phyloP scores from a whole-genome alignment of 2,329 filamentous ascomycete species.

The Xylariaceae sp. region DNA sequence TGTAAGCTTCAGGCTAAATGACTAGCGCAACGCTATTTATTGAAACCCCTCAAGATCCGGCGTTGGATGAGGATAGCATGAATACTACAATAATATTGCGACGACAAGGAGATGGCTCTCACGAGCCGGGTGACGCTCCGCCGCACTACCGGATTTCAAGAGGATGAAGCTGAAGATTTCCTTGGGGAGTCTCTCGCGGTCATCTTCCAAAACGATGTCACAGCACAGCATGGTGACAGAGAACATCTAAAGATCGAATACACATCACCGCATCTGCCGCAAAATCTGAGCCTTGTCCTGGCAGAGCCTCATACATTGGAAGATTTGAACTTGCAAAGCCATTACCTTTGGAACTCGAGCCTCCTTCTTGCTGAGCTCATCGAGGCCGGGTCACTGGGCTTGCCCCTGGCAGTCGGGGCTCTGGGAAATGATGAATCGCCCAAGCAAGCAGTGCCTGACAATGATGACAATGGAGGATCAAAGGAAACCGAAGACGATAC shows the following conservation, averaged over 20 bases:
- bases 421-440: neutral
- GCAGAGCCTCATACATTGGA: constrained; percentile 47
- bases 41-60: no score
- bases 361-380: constrained; percentile 53
- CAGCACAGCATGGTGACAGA: constrained; percentile 62
- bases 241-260: constrained; percentile 54
- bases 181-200: constrained; percentile 56
- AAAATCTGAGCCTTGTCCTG: constrained; percentile 42
- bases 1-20: no score
- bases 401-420: constrained; percentile 7
- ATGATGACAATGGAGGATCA: neutral
- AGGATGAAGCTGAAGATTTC: constrained; percentile 52
- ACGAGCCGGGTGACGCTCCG: constrained; percentile 40
- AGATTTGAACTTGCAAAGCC: constrained; percentile 60
- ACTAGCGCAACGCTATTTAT: no score
- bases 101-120: constrained; percentile 46
- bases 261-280: constrained; percentile 47
- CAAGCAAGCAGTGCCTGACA: neutral
- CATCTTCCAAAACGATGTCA: constrained; percentile 65
- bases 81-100: no score
- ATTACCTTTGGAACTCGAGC: constrained; percentile 70
- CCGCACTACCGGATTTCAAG: constrained; percentile 7
- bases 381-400: constrained; percentile 43
- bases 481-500: no score
- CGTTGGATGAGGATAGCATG: no score